These are phyloP conservation scores for Thermothielavioides terrestris DNA, from an alignment of 495 filamentous ascomycete species.

Conservation along the genomic window DNA sequence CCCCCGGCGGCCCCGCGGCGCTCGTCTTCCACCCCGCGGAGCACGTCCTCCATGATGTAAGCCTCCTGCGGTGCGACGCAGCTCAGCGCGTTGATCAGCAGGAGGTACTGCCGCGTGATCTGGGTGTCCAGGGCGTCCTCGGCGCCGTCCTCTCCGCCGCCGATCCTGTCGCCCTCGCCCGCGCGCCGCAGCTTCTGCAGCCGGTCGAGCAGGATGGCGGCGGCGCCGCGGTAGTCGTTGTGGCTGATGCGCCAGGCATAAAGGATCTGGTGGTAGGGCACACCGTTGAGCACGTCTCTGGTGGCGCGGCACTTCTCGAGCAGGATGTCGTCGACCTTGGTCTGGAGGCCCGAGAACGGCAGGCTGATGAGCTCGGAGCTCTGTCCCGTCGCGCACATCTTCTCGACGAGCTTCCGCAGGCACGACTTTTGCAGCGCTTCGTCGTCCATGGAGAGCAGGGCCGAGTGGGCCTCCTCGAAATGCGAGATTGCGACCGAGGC, in stretches of 20 bases:
- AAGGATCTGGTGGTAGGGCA: slow-evolving; percentile 71
- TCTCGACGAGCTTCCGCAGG: slow-evolving; percentile 56
- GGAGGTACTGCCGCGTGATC: slow-evolving; percentile 63
- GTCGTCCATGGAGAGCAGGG: slow-evolving; percentile 63
- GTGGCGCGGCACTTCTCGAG: slow-evolving; percentile 51
- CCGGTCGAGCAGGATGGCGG: slow-evolving; percentile 62
- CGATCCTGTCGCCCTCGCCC: slow-evolving; percentile 38
- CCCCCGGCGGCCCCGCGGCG: neutral
- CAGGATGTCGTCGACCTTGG: slow-evolving; percentile 69
- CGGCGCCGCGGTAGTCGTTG: slow-evolving; percentile 81
- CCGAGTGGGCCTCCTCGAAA: slow-evolving; percentile 75
- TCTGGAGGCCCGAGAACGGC: slow-evolving; percentile 66
- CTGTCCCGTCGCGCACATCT: slow-evolving; percentile 59
- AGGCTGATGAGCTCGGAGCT: slow-evolving; percentile 62
- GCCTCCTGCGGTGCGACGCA: slow-evolving; percentile 77
- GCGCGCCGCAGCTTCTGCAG: slow-evolving; percentile 41
- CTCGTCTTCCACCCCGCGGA: slow-evolving; percentile 18
- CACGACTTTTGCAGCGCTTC: slow-evolving; percentile 55
- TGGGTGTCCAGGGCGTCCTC: slow-evolving; percentile 47
- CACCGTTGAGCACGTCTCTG: slow-evolving; percentile 47
- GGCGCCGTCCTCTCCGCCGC: slow-evolving; percentile 39
- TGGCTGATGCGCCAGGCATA: slow-evolving; percentile 81
- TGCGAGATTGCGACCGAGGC: slow-evolving; percentile 66
- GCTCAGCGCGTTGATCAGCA: slow-evolving; percentile 78
- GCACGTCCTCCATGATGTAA: slow-evolving; percentile 49